Evolutionary conservation across 306 rosid species (phyloP).

Genomic region (Quercus variabilis): DNA sequence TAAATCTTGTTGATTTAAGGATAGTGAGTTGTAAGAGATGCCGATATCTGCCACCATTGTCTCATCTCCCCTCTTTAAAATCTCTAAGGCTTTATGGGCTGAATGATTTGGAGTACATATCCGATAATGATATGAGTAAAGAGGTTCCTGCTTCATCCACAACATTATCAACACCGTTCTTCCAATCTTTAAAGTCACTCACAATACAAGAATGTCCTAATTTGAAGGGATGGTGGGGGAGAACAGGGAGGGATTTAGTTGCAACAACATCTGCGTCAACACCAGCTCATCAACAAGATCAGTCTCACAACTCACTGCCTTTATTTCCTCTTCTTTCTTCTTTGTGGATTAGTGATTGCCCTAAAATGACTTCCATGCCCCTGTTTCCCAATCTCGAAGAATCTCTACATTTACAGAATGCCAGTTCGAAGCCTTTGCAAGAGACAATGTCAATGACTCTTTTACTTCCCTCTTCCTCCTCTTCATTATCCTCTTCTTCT

Average conservation of each 20-base stretch:
- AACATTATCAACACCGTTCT: not conserved
- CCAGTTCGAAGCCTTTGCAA: too few species aligned
- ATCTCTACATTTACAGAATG: too few species aligned
- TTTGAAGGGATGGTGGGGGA: constrained; percentile 13
- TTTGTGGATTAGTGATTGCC: not conserved
- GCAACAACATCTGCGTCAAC: too few species aligned
- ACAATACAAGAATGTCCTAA: not conserved
- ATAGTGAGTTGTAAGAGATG: not conserved
- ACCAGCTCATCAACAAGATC: too few species aligned
- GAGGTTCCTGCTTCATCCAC: not conserved
- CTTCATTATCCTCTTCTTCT: too few species aligned
- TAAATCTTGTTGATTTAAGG: too few species aligned
- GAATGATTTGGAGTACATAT: not conserved
- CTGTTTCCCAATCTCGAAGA: too few species aligned
- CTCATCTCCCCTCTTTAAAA: not conserved
- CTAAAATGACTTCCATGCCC: too few species aligned
- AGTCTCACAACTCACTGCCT: not conserved
- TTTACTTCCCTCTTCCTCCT: too few species aligned
- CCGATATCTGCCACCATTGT: not conserved
- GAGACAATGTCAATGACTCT: too few species aligned
- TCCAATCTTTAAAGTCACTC: not conserved
- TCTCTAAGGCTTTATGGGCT: accelerated
- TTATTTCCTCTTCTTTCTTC: not conserved
- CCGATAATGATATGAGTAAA: not conserved
- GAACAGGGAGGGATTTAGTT: too few species aligned